Conservation (phyloP, 2,329 filamentous ascomycete genomes). For the Colletotrichum sp. region DNA sequence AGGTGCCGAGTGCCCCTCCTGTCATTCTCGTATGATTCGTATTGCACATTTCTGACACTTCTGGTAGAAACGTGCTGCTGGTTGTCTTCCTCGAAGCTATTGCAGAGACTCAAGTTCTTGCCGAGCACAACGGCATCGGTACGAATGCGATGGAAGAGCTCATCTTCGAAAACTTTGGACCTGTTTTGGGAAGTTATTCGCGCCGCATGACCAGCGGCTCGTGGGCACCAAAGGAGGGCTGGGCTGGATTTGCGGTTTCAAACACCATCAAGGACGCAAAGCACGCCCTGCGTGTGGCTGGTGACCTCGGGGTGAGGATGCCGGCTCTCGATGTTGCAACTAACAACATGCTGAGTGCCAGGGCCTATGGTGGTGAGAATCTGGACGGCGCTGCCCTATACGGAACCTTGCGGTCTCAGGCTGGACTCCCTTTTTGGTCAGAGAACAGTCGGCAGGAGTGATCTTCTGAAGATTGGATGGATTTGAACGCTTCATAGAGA, state of each 20-base stretch:
- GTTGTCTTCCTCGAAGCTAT: slow-evolving; percentile 53
- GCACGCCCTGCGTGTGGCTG: slow-evolving; percentile 49
- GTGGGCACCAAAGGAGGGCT: slow-evolving; percentile 36
- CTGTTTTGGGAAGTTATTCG: slow-evolving; percentile 40
- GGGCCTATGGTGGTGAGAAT: slow-evolving; percentile 27
- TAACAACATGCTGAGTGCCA: slow-evolving; percentile 8
- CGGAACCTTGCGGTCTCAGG: slow-evolving; percentile 47
- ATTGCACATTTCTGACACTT: not conserved
- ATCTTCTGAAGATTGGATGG: not conserved
- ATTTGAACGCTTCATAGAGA: not conserved
- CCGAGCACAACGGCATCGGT: slow-evolving; percentile 47
- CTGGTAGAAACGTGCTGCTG: slow-evolving; percentile 48
- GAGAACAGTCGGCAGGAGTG: slow-evolving; percentile 24
- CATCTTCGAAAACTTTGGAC: slow-evolving; percentile 43
- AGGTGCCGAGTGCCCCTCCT: not conserved
- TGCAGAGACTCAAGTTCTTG: slow-evolving; percentile 55
- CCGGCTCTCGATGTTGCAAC: slow-evolving; percentile 36
- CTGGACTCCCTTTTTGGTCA: slow-evolving; percentile 49
- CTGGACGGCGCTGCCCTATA: slow-evolving; percentile 53
- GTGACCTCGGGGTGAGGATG: slow-evolving; percentile 42
- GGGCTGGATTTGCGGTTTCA: slow-evolving; percentile 51
- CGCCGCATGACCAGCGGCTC: slow-evolving; percentile 41
- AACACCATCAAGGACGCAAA: slow-evolving; percentile 58
- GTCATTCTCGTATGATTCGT: not conserved
- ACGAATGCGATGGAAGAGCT: slow-evolving; percentile 45